phyloP scores from a whole-genome alignment of 139 green algal species.

The Chlorella vulgaris region DNA sequence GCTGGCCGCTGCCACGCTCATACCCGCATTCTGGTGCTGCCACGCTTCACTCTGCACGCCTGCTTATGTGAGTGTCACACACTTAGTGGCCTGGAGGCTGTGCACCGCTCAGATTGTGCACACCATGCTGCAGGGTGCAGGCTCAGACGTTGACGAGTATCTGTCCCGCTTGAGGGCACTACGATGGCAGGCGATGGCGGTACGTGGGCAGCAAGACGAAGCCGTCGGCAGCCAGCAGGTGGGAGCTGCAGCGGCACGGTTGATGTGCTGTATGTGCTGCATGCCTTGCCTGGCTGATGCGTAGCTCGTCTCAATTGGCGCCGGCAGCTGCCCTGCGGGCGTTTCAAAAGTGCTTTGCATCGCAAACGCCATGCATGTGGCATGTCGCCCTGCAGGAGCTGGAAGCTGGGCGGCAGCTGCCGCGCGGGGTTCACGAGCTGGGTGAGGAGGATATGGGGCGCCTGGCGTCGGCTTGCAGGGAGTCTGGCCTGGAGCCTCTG shows the following conservation, averaged over 20 bases:
- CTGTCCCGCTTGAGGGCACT: conserved; percentile 44
- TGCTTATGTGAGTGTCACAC: too few relatives aligned
- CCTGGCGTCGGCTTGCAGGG: conserved; percentile 54
- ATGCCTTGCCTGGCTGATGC: background rate
- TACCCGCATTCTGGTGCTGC: too few relatives aligned
- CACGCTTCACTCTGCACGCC: too few relatives aligned
- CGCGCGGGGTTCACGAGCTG: conserved; percentile 54
- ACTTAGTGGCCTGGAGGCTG: too few relatives aligned
- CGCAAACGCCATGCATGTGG: too few relatives aligned
- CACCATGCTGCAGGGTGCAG: conserved; percentile 34
- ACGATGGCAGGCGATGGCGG: conserved; percentile 66
- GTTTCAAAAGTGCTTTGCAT: too few relatives aligned
- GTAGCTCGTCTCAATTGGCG: too few relatives aligned
- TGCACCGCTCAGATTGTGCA: too few relatives aligned
- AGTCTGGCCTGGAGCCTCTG: conserved; percentile 62
- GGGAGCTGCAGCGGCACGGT: background rate
- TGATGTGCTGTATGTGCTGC: background rate
- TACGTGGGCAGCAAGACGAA: conserved; percentile 45
- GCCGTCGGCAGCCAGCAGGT: background rate
- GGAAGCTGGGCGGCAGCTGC: conserved; percentile 13
- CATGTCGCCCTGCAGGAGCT: conserved; percentile 17
- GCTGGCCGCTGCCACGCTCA: too few relatives aligned
- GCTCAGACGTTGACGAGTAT: conserved; percentile 51
- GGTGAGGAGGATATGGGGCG: conserved; percentile 66
- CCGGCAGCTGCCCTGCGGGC: too few relatives aligned